These are phyloP conservation scores for Euphorbia lathyris DNA, from an alignment of 345 rosid genomes.

Conservation along the genomic window DNA sequence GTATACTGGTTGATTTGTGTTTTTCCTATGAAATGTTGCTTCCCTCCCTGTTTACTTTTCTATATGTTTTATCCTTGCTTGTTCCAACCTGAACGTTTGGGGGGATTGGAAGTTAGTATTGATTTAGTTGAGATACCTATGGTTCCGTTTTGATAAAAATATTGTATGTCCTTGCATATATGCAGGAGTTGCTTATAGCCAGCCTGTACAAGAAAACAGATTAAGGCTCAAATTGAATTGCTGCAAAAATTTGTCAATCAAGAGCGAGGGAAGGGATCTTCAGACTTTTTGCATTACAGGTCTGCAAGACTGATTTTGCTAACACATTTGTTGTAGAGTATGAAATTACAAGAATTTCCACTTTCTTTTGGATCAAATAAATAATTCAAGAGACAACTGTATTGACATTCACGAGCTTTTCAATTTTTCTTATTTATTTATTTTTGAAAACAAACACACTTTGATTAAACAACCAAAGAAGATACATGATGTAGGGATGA, in stretches of 20 bases:
- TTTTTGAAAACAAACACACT: too few relatives aligned
- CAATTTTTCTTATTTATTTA: too few relatives aligned
- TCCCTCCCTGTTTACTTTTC: neutral
- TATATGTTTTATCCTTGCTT: neutral
- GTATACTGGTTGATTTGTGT: too few relatives aligned
- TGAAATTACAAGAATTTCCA: neutral
- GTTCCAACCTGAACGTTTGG: too few relatives aligned
- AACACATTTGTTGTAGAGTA: neutral
- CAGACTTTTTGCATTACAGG: neutral
- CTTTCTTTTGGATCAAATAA: neutral
- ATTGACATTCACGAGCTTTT: neutral
- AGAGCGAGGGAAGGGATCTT: neutral
- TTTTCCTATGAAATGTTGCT: too few relatives aligned
- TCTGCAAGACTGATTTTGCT: neutral
- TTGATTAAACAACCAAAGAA: too few relatives aligned
- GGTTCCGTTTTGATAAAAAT: too few relatives aligned
- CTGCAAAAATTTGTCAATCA: too few relatives aligned
- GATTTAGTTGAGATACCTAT: too few relatives aligned
- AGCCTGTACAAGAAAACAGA: neutral
- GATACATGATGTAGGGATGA: too few relatives aligned
- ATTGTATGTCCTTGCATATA: neutral
- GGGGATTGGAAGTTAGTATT: too few relatives aligned
- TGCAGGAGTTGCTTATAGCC: neutral
- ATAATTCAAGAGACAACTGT: too few relatives aligned
- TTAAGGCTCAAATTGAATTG: neutral